Base-by-base conservation (phyloP, 768 basidiomycete genomes). In the Pisolithus marmoratus region DNA sequence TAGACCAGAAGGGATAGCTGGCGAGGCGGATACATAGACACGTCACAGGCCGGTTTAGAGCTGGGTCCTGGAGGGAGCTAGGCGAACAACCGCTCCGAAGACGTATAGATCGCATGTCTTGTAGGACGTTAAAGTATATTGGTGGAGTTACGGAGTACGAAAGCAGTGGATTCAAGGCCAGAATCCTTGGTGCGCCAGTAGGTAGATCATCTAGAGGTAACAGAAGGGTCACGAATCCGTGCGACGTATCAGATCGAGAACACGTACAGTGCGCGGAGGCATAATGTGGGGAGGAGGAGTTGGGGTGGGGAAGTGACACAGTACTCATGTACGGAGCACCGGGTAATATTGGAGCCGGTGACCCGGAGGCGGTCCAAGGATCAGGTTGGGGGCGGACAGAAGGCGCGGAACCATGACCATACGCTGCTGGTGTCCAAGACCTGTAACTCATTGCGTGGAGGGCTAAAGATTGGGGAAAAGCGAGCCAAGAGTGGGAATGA, bases 221-320 rank as follows among this genome's bases (percentile, higher is more conserved):
- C 36, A 58, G 23, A 64, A 55, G 17, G 36, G 42, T 19, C 24
- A 46, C 41, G 37, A 12, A 38, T 26, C 2, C 31, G 19, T 5
- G n/a, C 36, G 20, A 19, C 5, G 12, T 26, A 5, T 12, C 7
- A 19, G 23, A 48, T 23, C 17, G 3, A 23, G 38, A 41, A 38
- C 26, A 20, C 67, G 5, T 52, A 69, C 67, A 45, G 5, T 63
- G 49, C 15, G 60, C 50, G 19, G 65, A 50, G n/a, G 53, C 29
- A 36, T 65, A 26, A n/a, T 20, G 27, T 3, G 56, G 54, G 15
- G 60, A 45, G 15, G 60, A 45, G 8, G 68, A 57, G 40, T 68
- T 68, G 11, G 66, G 66, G 47, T 68, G 68, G 9, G 66, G 66
- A 17, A 68, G 29, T 14, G 68, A 62, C 5, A 68, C 66, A 3